Percentiles rank a stretch among this genome's conserved stretches.
Conservation (phyloP, 805 yeast genomes). For the Myxozyma geophila region DNA sequence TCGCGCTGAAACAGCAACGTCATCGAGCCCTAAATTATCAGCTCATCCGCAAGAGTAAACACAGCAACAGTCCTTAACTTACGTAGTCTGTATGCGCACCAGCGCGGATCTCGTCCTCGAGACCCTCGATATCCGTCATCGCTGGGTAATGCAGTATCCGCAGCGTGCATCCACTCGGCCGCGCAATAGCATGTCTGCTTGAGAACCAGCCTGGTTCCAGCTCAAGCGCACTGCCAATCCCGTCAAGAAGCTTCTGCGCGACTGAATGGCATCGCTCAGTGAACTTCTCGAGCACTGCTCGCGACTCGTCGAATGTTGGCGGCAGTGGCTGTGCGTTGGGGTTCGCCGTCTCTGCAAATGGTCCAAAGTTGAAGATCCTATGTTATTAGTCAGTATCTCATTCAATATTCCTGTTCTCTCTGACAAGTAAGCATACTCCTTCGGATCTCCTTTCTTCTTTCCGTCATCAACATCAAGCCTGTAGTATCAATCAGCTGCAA, state of each 20-base stretch:
- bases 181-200: conserved; percentile 58
- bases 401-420: too few species aligned
- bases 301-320: conserved; percentile 54
- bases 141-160: conserved; percentile 73
- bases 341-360: conserved; percentile 49
- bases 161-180: conserved; percentile 65
- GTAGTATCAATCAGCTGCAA: neutral
- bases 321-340: conserved; percentile 55
- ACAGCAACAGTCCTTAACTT: neutral
- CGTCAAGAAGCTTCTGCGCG: conserved; percentile 55
- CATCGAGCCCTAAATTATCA: conserved; percentile 57
- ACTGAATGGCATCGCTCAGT: conserved; percentile 55
- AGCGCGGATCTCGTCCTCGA: conserved; percentile 55
- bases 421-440: conserved; percentile 41
- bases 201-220: conserved; percentile 64
- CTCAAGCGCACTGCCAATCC: conserved; percentile 64
- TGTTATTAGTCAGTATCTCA: neutral
- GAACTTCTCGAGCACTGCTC: conserved; percentile 46
- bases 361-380: conserved; percentile 66
- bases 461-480: conserved; percentile 45
- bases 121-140: conserved; percentile 46
- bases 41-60: neutral
- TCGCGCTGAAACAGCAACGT: conserved; percentile 73
- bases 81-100: conserved; percentile 85
- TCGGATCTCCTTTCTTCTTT: conserved; percentile 50